Percentiles rank a stretch among this genome's conserved stretches.
phyloP scores from a whole-genome alignment of 2,329 filamentous ascomycete genomes.

The Claviceps quebecensis region DNA sequence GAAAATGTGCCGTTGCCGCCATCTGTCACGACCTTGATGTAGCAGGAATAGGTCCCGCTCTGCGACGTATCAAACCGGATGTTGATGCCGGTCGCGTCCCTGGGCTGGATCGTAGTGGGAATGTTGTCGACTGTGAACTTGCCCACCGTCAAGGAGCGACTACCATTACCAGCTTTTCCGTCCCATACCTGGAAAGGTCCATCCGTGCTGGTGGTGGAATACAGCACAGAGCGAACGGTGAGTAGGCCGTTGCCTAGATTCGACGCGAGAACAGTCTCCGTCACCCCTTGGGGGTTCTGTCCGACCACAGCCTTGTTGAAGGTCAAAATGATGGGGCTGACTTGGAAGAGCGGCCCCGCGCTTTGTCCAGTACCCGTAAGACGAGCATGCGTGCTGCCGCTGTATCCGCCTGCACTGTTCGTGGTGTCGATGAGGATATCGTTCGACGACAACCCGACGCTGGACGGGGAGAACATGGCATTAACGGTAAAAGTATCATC shows the following conservation, averaged over 20 bases:
- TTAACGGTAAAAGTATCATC: slow-evolving; percentile 29
- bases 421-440: slow-evolving; percentile 34
- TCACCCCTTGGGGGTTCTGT: slow-evolving; percentile 20
- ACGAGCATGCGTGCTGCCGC: slow-evolving; percentile 29
- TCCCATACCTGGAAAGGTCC: slow-evolving; percentile 30
- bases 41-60: slow-evolving; percentile 35
- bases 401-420: slow-evolving; percentile 31
- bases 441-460: slow-evolving; percentile 33
- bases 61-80: slow-evolving; percentile 32
- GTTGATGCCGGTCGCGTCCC: slow-evolving; percentile 23
- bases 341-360: slow-evolving; percentile 26
- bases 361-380: slow-evolving; percentile 37
- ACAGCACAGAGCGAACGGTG: slow-evolving; percentile 28
- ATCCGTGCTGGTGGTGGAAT: slow-evolving; percentile 26
- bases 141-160: slow-evolving; percentile 24
- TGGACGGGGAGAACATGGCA: slow-evolving; percentile 29
- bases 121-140: slow-evolving; percentile 34
- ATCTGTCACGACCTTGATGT: slow-evolving; percentile 30
- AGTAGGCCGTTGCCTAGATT: slow-evolving; percentile 36
- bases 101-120: slow-evolving; percentile 28
- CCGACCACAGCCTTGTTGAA: slow-evolving; percentile 37
- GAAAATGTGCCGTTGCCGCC: slow-evolving; percentile 35
- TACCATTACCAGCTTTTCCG: slow-evolving; percentile 11
- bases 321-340: slow-evolving; percentile 33
- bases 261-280: slow-evolving; percentile 30